Evolutionary conservation across 2,329 filamentous ascomycete species (phyloP).

Genomic region (Fusarium coicis): DNA sequence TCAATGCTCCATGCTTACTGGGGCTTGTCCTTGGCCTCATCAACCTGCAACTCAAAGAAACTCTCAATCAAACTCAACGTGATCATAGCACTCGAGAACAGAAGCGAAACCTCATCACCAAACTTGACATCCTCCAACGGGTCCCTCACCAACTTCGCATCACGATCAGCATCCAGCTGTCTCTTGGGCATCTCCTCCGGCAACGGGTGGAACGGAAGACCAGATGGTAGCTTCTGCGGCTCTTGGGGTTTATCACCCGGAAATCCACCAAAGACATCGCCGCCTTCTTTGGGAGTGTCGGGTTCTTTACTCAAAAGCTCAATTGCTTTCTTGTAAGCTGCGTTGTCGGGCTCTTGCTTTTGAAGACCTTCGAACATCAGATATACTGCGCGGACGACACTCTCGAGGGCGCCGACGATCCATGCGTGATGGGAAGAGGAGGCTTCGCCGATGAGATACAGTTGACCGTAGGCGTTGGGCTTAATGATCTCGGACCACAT

Average conservation of each 20-base stretch:
- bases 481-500: slow-evolving; percentile 41
- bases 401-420: slow-evolving; percentile 37
- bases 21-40: background rate
- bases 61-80: slow-evolving; percentile 12
- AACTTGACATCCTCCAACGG: no score
- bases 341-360: background rate
- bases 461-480: slow-evolving; percentile 35
- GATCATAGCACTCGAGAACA: slow-evolving; percentile 9
- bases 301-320: background rate
- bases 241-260: background rate
- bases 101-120: background rate
- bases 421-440: slow-evolving; percentile 36
- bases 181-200: slow-evolving; percentile 22
- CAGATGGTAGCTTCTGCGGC: slow-evolving; percentile 1
- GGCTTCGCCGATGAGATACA: slow-evolving; percentile 37
- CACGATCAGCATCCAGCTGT: background rate
- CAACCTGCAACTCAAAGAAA: background rate
- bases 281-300: background rate
- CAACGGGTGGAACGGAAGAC: slow-evolving; percentile 3
- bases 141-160: background rate
- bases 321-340: background rate
- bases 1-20: no score
- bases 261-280: background rate
- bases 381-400: slow-evolving; percentile 30
- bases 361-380: slow-evolving; percentile 25